Evolutionary conservation across 2,329 filamentous ascomycete species (phyloP), one percentile per base, ranked within the genome.

Genomic region (Sclerotinia spermophila): DNA sequence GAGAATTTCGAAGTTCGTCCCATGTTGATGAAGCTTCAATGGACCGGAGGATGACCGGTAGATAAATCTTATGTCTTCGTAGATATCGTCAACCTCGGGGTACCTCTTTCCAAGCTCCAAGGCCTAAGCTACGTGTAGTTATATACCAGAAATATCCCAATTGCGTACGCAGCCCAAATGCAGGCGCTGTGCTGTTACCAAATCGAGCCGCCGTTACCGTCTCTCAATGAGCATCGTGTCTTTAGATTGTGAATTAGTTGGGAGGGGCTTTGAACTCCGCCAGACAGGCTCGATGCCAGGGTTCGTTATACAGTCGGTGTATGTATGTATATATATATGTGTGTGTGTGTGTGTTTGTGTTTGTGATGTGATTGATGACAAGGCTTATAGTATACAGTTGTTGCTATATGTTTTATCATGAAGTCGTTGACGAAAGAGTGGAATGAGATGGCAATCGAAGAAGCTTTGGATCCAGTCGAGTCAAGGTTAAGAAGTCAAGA

Each of bases 1-100:
- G 76, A 79, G 71, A 80, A 79, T 72, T 80, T 80, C 45, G 79
- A 79, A 38, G 75, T 76, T 72, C 77, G 77, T 67, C 78, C 75
- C 79, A 80, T 80, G 58, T 72, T 75, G 70, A 64, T 64, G 58
- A 56, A 60, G 59, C 42, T 38, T 56, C 40, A 30, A 61, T 24
- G 15, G 27, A 59, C 21, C 15, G 15, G 38, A 40, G 17, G 40
- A 48, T 59, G 40, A 51, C 60, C 71, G 51, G 55, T 48, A n/a
- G 60, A 19, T 30, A 48, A 7, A n/a, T 17, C 3, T 30, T 53
- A 53, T 38, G 21, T 71, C 45, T 53, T 30, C 51, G 61, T 45
- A 11, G 61, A 35, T 24, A 44, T 44, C 21, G 45, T 55, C 58
- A 51, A 68, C 35, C 10, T 69, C 19, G 45, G n/a, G 30, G n/a